Percentiles rank a stretch among this genome's conserved stretches.
Conservation (phyloP, 176 grass and related monocot species). For the Oryza coarctata region DNA sequence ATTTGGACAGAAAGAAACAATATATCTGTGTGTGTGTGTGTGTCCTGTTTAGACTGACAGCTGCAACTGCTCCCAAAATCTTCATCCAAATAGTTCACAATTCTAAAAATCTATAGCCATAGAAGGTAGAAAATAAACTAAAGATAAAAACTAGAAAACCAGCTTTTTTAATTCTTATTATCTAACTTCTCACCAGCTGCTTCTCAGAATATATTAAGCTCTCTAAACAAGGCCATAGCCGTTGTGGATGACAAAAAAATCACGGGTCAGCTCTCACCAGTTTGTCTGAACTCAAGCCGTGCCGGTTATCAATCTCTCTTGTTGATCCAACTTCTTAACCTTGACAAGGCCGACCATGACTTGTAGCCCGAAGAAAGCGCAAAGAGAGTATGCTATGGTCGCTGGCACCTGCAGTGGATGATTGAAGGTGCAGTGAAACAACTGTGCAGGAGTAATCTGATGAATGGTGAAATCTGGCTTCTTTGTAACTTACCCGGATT, state of each 20-base stretch:
- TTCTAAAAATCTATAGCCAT: no score
- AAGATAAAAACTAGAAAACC: no score
- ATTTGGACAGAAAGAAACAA: slow-evolving; percentile 6
- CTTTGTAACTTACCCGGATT: slow-evolving; percentile 62
- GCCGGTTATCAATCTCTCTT: slow-evolving; percentile 92
- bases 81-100: no score
- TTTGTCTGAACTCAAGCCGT: slow-evolving; percentile 52
- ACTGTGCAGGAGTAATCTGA: slow-evolving; percentile 7
- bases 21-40: no score
- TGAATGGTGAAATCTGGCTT: slow-evolving; percentile 2
- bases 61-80: no score
- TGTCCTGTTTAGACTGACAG: no score
- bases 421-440: slow-evolving; percentile 20
- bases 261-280: slow-evolving; percentile 8
- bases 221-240: no score
- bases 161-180: no score
- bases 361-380: slow-evolving; percentile 81
- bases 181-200: no score
- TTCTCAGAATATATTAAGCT: no score
- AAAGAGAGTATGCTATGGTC: slow-evolving; percentile 56
- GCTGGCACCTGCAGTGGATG: slow-evolving; percentile 62
- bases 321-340: slow-evolving; percentile 85
- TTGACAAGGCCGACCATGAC: slow-evolving; percentile 78
- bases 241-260: slow-evolving; percentile 16
- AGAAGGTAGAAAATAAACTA: no score